phyloP scores from a whole-genome alignment of 306 rosid genomes.

The Mucuna pruriens region DNA sequence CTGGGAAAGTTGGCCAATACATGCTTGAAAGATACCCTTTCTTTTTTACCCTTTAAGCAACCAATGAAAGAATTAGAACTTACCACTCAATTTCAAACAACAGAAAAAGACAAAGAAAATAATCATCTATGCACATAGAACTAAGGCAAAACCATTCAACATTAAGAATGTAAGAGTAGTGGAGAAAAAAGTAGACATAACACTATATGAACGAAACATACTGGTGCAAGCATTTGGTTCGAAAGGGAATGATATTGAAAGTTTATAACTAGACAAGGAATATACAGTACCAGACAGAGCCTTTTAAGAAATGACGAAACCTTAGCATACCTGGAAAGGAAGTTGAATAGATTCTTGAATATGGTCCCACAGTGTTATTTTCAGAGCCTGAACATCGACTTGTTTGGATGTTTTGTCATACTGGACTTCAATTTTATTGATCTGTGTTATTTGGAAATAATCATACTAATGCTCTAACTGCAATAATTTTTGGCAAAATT shows the following conservation, averaged over 20 bases:
- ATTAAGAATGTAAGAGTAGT: background rate
- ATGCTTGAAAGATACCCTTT: conserved; percentile 63
- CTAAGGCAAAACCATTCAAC: background rate
- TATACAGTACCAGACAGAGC: background rate
- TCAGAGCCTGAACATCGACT: conserved; percentile 87
- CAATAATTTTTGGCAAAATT: background rate
- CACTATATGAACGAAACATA: background rate
- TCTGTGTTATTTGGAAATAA: conserved; percentile 56
- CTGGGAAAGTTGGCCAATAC: conserved; percentile 68
- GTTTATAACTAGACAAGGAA: conserved; percentile 14
- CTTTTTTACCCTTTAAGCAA: conserved; percentile 53
- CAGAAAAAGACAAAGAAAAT: background rate
- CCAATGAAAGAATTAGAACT: conserved; percentile 16
- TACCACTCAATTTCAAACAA: conserved; percentile 14
- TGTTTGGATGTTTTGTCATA: conserved; percentile 89
- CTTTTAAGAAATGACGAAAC: conserved; percentile 2
- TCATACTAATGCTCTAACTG: conserved; percentile 26
- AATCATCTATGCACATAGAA: background rate
- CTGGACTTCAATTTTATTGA: conserved; percentile 88
- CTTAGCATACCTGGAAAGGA: conserved; percentile 57
- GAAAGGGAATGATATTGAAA: background rate
- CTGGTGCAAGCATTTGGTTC: conserved; percentile 4
- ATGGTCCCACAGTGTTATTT: conserved; percentile 74
- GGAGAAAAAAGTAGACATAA: background rate
- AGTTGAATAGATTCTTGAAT: conserved; percentile 59